Percentiles rank a stretch among this genome's conserved stretches.
These are phyloP conservation scores for Herpetospermum pedunculosum DNA, from an alignment of 306 rosid species.

Conservation along the genomic window DNA sequence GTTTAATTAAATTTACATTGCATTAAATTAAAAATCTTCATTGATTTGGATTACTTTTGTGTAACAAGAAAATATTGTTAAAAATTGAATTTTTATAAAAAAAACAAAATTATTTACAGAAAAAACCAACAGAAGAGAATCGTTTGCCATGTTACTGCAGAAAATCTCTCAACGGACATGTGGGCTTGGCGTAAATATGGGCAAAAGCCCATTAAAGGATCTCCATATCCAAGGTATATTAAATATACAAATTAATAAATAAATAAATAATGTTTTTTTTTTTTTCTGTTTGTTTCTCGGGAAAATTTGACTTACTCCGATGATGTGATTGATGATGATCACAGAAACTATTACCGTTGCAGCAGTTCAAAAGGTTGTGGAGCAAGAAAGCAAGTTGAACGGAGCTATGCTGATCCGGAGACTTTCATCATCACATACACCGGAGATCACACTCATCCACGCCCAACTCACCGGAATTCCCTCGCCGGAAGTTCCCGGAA, in stretches of 20 bases:
- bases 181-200: conserved; percentile 66
- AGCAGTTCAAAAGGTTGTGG: conserved; percentile 63
- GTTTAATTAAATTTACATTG: neutral
- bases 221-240: conserved; percentile 44
- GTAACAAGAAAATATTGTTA: neutral
- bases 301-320: neutral
- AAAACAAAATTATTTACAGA: conserved; percentile 15
- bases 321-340: neutral
- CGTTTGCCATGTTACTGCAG: conserved; percentile 38
- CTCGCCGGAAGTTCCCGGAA: conserved; percentile 50
- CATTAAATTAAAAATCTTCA: neutral
- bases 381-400: conserved; percentile 70
- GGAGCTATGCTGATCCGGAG: conserved; percentile 34
- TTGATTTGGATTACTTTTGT: neutral
- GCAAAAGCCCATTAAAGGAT: conserved; percentile 11
- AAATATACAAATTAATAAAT: neutral
- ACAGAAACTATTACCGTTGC: conserved; percentile 73
- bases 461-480: conserved; percentile 57
- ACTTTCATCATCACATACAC: conserved; percentile 48
- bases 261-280: neutral
- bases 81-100: neutral
- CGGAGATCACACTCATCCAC: conserved; percentile 62
- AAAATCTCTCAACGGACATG: conserved; percentile 47
- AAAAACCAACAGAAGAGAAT: conserved; percentile 36
- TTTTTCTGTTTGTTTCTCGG: conserved; percentile 10